A percentile compares a stretch with the other conserved stretches of the same genome.
Conservation (phyloP, 306 rosid genomes). For the Malus orientalis region DNA sequence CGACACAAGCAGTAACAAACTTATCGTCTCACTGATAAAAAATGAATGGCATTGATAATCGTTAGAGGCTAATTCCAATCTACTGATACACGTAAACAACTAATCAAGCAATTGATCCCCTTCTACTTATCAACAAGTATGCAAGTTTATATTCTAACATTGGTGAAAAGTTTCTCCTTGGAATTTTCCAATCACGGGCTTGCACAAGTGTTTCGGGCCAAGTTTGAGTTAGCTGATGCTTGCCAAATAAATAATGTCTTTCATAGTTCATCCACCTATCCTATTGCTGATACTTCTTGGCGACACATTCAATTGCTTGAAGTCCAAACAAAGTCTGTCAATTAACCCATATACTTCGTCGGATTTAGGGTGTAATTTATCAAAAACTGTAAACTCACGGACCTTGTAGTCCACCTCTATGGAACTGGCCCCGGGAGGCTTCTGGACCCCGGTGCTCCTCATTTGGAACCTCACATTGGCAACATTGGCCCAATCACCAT, state of each 20-base stretch:
- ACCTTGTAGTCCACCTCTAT: conserved; percentile 62
- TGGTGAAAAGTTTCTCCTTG: background rate
- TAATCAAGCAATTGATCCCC: background rate
- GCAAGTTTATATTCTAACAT: background rate
- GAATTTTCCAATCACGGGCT: background rate
- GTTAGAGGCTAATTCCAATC: background rate
- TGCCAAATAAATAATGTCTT: too few relatives aligned
- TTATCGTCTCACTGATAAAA: too few relatives aligned
- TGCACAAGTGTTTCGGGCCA: background rate
- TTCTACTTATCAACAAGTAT: conserved; percentile 1
- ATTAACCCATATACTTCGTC: conserved; percentile 62
- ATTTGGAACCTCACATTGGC: too few relatives aligned
- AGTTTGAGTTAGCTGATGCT: background rate
- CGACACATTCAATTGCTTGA: conserved; percentile 44
- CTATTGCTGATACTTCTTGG: conserved; percentile 9
- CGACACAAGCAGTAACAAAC: too few relatives aligned
- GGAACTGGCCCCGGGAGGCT: conserved; percentile 79
- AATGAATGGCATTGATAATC: background rate
- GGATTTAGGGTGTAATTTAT: conserved; percentile 68
- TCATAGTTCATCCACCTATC: conserved; percentile 2
- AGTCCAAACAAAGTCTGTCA: conserved; percentile 30
- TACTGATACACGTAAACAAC: background rate
- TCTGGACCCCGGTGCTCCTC: conserved; percentile 41
- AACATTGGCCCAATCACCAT: too few relatives aligned
- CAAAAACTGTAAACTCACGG: conserved; percentile 66